These are phyloP conservation scores for Ceratocystis huliohia DNA, from an alignment of 2,329 filamentous ascomycete genomes.

Conservation along the genomic window DNA sequence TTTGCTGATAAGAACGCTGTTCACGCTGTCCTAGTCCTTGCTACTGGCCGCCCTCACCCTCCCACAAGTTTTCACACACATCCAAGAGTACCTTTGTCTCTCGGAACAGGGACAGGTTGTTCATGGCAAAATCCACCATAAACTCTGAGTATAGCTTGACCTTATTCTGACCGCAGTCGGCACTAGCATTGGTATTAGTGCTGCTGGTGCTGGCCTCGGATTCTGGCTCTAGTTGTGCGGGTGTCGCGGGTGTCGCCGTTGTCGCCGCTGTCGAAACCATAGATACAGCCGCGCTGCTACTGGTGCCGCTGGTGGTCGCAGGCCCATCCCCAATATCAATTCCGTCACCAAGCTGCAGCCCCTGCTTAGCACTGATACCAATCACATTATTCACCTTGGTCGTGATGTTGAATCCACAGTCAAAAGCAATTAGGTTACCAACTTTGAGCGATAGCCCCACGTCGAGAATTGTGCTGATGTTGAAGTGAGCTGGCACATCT, in stretches of 20 bases:
- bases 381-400: conserved; percentile 13
- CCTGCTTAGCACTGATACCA: conserved; percentile 3
- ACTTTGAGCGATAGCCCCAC: conserved; percentile 9
- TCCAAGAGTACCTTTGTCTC: conserved; percentile 10
- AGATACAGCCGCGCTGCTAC: not conserved
- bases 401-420: conserved; percentile 4
- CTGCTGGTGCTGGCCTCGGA: not conserved
- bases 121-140: conserved; percentile 7
- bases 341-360: not conserved
- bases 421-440: conserved; percentile 3
- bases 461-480: conserved; percentile 12
- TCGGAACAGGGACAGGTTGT: conserved; percentile 12
- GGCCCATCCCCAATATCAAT: not conserved
- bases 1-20: too few species aligned
- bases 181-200: not conserved
- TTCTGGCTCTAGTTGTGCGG: not conserved
- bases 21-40: not conserved
- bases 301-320: not conserved
- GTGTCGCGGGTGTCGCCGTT: not conserved
- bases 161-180: conserved; percentile 10
- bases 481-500: conserved; percentile 12
- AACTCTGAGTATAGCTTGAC: conserved; percentile 16
- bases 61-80: conserved; percentile 12
- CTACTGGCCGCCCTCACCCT: not conserved
- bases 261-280: not conserved